phyloP scores from a whole-genome alignment of 345 rosid species.

The Pugionium dolabratum region DNA sequence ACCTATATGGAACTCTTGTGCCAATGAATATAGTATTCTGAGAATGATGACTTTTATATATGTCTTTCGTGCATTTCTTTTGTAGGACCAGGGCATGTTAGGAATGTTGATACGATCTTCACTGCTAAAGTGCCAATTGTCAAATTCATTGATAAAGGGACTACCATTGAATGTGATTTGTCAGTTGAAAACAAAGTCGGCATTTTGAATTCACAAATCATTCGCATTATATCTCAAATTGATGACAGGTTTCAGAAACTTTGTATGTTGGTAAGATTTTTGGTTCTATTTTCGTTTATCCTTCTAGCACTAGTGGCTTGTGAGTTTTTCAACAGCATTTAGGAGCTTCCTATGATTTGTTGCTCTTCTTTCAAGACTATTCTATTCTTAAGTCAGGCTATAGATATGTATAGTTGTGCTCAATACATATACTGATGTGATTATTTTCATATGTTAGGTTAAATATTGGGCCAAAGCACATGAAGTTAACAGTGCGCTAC shows the following conservation, averaged over 20 bases:
- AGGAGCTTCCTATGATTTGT: background rate
- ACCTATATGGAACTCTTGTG: no score
- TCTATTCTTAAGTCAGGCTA: background rate
- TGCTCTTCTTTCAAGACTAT: no score
- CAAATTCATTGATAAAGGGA: slow-evolving; percentile 45
- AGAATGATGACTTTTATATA: slow-evolving; percentile 4
- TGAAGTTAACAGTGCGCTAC: slow-evolving; percentile 47
- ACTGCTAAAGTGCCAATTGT: slow-evolving; percentile 60
- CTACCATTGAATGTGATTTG: slow-evolving; percentile 50
- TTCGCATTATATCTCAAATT: slow-evolving; percentile 48
- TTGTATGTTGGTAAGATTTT: slow-evolving; percentile 52
- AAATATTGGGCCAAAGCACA: slow-evolving; percentile 61
- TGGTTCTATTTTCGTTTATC: background rate
- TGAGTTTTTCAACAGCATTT: background rate
- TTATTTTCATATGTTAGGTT: slow-evolving; percentile 39
- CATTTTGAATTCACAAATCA: slow-evolving; percentile 47
- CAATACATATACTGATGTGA: slow-evolving; percentile 1
- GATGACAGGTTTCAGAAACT: slow-evolving; percentile 65
- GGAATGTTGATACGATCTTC: slow-evolving; percentile 41
- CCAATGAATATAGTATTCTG: background rate
- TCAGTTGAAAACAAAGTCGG: slow-evolving; percentile 55
- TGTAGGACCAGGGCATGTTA: slow-evolving; percentile 52
- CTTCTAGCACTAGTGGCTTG: background rate
- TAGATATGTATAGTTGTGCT: slow-evolving; percentile 5
- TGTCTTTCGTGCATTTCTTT: background rate